Conservation (phyloP, 306 rosid genomes). For the Malus sieversii region DNA sequence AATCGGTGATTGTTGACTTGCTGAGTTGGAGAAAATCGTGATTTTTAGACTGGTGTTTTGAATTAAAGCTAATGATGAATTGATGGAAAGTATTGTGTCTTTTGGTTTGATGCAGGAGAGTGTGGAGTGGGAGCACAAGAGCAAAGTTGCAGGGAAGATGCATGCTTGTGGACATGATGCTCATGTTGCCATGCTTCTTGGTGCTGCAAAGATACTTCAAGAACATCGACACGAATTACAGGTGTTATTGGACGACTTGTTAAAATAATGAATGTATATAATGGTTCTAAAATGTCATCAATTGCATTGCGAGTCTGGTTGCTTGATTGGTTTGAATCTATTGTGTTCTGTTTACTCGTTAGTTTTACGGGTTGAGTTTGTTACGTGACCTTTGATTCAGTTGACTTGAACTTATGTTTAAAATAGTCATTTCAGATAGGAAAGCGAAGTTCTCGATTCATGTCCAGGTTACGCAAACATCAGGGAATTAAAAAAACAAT, state of each 20-base stretch:
- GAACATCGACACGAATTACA: slow-evolving; percentile 36
- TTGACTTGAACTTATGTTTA: not conserved
- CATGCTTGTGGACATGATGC: slow-evolving; percentile 96
- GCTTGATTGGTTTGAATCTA: not conserved
- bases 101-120: slow-evolving; percentile 37
- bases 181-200: slow-evolving; percentile 93
- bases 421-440: not conserved
- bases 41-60: not conserved
- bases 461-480: not conserved
- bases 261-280: not conserved
- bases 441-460: not conserved
- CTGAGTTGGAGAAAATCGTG: not conserved
- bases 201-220: slow-evolving; percentile 77
- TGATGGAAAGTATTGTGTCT: not conserved
- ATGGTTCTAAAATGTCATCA: not conserved
- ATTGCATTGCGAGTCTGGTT: not conserved
- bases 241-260: slow-evolving; percentile 16
- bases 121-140: slow-evolving; percentile 87
- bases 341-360: not conserved
- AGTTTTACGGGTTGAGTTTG: not conserved
- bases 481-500: not conserved
- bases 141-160: slow-evolving; percentile 89
- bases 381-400: not conserved
- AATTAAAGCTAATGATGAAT: not conserved
- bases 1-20: not conserved